A percentile compares a stretch with the other conserved stretches of the same genome.
Conservation (phyloP, 257 asterid genomes). For the Cordia subcordata region DNA sequence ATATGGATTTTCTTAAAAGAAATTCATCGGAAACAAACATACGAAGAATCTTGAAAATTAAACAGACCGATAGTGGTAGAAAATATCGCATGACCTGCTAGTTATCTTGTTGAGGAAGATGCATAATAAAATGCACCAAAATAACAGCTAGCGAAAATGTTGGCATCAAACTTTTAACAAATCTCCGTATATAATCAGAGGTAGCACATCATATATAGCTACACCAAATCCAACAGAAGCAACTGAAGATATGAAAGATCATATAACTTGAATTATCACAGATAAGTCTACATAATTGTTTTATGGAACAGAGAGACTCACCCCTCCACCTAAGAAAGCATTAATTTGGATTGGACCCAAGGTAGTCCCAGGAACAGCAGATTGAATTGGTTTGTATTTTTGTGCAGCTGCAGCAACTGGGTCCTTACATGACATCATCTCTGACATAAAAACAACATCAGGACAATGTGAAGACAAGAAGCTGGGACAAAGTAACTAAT, state of each 20-base stretch:
- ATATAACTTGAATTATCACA: not conserved
- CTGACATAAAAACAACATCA: slow-evolving; percentile 30
- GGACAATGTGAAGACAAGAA: no score
- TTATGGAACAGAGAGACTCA: slow-evolving; percentile 22
- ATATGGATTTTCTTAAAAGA: no score
- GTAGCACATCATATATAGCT: no score
- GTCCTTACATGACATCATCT: slow-evolving; percentile 82
- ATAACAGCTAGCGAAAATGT: no score
- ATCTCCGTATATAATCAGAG: no score
- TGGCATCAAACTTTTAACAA: no score
- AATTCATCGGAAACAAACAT: not conserved
- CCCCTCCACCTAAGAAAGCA: slow-evolving; percentile 94
- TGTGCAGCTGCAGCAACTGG: slow-evolving; percentile 96
- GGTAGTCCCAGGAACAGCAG: slow-evolving; percentile 99
- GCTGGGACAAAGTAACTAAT: not conserved
- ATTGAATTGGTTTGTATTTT: slow-evolving; percentile 90
- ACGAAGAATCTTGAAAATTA: not conserved
- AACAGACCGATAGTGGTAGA: no score
- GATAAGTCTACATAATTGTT: not conserved
- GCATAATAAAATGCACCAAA: no score
- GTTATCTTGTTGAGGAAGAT: no score
- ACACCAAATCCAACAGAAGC: no score
- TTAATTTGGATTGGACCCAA: slow-evolving; percentile 94
- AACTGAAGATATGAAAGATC: no score
- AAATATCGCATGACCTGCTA: no score